Base-by-base conservation (phyloP, 441 rosid genomes). In the Croton setiger region DNA sequence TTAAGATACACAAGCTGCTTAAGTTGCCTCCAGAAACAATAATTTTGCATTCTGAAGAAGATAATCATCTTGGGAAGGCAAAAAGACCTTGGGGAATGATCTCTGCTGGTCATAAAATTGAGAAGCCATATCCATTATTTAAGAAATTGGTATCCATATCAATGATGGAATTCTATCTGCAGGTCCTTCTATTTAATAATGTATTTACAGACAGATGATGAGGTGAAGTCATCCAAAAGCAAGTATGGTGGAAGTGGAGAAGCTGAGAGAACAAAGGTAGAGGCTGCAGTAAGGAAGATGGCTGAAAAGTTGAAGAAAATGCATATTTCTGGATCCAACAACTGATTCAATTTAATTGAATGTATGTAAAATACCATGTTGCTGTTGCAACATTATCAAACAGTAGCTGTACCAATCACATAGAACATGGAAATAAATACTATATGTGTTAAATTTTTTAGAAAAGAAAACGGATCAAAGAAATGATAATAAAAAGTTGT, bases 201-300 rank as follows among this genome's bases (percentile, higher is more conserved):
- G 10, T 18, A 39, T 39, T 1, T 71, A 47, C 85, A 93, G 96
- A 85, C 73, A 79, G 82, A 87, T 43, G 91, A 91, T 73, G 91
- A 83, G 75, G 91, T 93, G 58, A 84, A 84, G 54, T 72, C 44
- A 59, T 86, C 77, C 78, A 81, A 90, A 74, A 79, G 51, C 36
- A 86, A 82, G 80, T 93, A 86, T 70, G 90, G 93, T 59, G 97
- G 98, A 74, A 91, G 93, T 78, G 96, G 88, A 75, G 97, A 88
- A 76, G 86, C 94, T 63, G 90, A 76, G 60, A 83, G 89, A 81
- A 86, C 79, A 49, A 61, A 61, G 36, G 5, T 11, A 41, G 90
- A 87, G 78, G 86, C 76, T 13, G 97, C 77, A 75, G 88, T 87
- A 61, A 85, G 81, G 27, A 84, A 82, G 72, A 45, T 79, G 65